phyloP scores from a whole-genome alignment of 305 asterid genomes.

The Fraxinus platypoda region DNA sequence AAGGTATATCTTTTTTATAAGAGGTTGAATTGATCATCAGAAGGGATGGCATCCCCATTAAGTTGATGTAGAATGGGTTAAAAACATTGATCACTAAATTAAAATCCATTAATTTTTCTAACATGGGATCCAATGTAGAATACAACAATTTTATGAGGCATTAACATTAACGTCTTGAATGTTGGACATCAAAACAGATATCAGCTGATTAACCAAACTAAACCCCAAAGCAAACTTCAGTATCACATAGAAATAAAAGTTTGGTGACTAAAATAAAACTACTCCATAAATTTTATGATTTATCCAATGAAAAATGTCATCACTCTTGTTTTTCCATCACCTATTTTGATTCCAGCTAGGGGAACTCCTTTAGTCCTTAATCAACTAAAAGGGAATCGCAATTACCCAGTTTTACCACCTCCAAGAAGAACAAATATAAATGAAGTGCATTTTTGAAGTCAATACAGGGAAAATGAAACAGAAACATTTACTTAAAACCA shows the following conservation, averaged over 20 bases:
- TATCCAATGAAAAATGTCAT: background rate
- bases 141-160: no score
- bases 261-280: background rate
- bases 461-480: background rate
- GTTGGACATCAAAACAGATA: no score
- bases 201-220: no score
- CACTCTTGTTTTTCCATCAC: background rate
- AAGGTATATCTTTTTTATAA: no score
- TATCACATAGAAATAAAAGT: background rate
- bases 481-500: background rate
- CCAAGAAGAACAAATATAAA: background rate
- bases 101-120: no score
- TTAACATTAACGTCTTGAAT: no score
- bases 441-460: background rate
- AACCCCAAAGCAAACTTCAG: background rate
- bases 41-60: no score
- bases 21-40: no score
- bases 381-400: background rate
- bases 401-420: background rate
- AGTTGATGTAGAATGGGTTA: no score
- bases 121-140: no score
- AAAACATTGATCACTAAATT: no score
- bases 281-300: background rate
- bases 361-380: background rate
- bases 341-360: background rate